These are phyloP conservation scores for Aspergillus aculeatus DNA, from an alignment of 2,329 filamentous ascomycete genomes.

Conservation along the genomic window DNA sequence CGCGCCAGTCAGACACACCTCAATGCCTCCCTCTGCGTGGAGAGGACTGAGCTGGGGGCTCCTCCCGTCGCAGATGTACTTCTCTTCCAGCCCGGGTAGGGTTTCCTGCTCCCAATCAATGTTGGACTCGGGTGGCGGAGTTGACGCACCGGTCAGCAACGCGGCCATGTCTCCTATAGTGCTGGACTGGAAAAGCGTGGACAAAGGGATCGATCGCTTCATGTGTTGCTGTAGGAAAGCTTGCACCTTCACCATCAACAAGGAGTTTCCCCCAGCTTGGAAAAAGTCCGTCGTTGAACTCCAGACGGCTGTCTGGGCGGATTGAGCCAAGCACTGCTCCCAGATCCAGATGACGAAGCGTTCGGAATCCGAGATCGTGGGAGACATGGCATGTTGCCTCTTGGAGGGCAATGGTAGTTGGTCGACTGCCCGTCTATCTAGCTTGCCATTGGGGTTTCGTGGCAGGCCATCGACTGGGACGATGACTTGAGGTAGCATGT, in stretches of 20 bases:
- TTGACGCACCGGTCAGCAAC: neutral
- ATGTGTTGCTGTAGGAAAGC: neutral
- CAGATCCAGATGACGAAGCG: neutral
- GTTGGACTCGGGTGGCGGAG: neutral
- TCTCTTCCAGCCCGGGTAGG: neutral
- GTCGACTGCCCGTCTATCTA: neutral
- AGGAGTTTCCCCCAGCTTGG: slow-evolving; percentile 29
- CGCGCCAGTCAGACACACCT: slow-evolving; percentile 28
- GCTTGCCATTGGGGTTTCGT: neutral
- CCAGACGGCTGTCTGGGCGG: neutral
- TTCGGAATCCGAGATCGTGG: neutral
- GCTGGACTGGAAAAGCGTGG: neutral
- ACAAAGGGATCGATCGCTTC: neutral
- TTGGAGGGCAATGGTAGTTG: neutral
- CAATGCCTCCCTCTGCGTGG: neutral
- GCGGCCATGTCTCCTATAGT: neutral
- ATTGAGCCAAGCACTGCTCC: neutral
- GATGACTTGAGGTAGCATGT: neutral
- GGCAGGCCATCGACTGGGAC: neutral
- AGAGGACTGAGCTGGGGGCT: neutral
- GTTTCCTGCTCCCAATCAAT: neutral
- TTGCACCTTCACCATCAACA: slow-evolving; percentile 31
- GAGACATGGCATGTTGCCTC: neutral
- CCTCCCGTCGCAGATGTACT: neutral
- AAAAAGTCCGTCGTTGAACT: slow-evolving; percentile 20